phyloP scores from a whole-genome alignment of 306 rosid genomes.

The Morella rubra region DNA sequence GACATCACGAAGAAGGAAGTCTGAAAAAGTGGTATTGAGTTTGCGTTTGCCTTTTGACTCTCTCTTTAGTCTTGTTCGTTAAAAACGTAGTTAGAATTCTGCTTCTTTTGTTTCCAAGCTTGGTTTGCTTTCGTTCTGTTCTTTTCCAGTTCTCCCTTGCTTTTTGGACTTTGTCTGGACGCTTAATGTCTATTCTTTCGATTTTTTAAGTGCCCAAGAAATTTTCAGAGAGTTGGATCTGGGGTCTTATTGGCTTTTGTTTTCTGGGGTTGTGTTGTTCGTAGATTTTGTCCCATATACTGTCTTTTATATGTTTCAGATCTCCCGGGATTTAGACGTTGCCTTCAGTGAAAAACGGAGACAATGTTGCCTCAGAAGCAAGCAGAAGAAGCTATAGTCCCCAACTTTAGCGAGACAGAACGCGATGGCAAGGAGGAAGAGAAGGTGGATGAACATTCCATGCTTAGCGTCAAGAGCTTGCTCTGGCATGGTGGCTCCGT shows the following conservation, averaged over 20 bases:
- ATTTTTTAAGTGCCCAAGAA: slow-evolving; percentile 1
- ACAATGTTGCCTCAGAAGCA: slow-evolving; percentile 85
- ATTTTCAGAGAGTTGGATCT: slow-evolving; percentile 46
- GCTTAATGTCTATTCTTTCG: neutral
- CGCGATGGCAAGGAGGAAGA: slow-evolving; percentile 48
- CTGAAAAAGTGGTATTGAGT: slow-evolving; percentile 25
- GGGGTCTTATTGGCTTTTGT: slow-evolving; percentile 49
- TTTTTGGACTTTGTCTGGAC: slow-evolving; percentile 15
- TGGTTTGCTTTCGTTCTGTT: neutral
- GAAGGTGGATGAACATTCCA: slow-evolving; percentile 36
- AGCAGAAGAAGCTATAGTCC: slow-evolving; percentile 88
- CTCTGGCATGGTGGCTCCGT: slow-evolving; percentile 99
- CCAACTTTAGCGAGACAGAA: slow-evolving; percentile 59
- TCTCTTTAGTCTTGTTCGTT: slow-evolving; percentile 8
- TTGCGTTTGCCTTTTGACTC: neutral
- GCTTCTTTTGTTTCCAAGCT: neutral
- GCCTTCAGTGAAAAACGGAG: slow-evolving; percentile 22
- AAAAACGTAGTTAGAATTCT: slow-evolving; percentile 17
- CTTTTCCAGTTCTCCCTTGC: neutral
- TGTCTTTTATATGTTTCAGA: slow-evolving; percentile 57
- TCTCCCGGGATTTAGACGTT: slow-evolving; percentile 45
- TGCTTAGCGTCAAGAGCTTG: slow-evolving; percentile 56
- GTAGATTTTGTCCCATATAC: slow-evolving; percentile 48
- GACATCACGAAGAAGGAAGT: slow-evolving; percentile 52
- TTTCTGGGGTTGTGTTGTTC: slow-evolving; percentile 49